Evolutionary conservation across 192 early-diverging fungal species (phyloP).

Genomic region (Backusella morwellensis): DNA sequence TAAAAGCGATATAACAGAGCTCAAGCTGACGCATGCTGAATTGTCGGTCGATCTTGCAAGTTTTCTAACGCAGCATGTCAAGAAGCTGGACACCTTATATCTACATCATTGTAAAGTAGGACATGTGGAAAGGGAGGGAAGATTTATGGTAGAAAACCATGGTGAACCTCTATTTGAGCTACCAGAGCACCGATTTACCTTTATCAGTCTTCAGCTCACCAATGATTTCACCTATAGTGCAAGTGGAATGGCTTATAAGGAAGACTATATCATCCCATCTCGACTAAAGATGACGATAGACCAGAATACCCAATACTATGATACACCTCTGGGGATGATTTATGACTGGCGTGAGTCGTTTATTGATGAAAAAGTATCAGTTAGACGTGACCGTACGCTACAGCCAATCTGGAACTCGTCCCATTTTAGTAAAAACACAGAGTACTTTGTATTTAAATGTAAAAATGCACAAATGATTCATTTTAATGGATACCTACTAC

Average conservation of each 20-base stretch:
- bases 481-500: background rate
- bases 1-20: background rate
- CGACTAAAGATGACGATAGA: background rate
- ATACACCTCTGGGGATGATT: background rate
- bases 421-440: background rate
- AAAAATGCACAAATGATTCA: background rate
- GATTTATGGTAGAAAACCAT: background rate
- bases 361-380: background rate
- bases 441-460: background rate
- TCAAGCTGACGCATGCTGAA: background rate
- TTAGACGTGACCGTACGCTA: background rate
- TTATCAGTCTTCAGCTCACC: background rate
- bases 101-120: background rate
- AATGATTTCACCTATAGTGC: background rate
- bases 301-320: background rate
- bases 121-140: background rate
- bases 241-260: background rate
- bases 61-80: background rate
- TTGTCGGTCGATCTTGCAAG: background rate
- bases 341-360: background rate
- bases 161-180: background rate
- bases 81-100: background rate
- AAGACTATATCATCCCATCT: background rate
- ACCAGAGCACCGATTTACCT: background rate
- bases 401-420: background rate